Evolutionary conservation across 2,329 filamentous ascomycete species (phyloP), one percentile per base, ranked within the genome.

Genomic region (Ophiostoma sp.): DNA sequence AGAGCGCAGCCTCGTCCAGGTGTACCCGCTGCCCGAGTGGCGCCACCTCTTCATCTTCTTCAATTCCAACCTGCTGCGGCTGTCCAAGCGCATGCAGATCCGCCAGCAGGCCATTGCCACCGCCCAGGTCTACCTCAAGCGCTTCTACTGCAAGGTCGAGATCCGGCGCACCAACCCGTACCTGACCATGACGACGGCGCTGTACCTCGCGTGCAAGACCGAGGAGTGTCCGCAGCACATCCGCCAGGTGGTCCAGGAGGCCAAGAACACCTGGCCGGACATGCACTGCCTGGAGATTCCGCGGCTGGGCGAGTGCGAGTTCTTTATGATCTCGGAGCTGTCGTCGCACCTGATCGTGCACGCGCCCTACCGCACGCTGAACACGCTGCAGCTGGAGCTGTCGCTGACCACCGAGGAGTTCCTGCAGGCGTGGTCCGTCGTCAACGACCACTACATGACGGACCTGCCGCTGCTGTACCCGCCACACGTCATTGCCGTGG

Each of bases 201-300:
- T 98, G 72, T 99, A 99, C 79, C 84, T 99, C 48, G 94, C 95
- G 27, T 97, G 93, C 82, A 99, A 99, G 81, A 97, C 96, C 88
- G 95, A 99, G 79, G 95, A 99, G 79, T 94, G 90, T 68, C 95
- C 95, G 2, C 94, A 98, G 79, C 95, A 99, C 79, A 98, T 99
- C 76, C 88, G 95, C 39, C 86, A 96, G 73, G 90, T 99, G 71
- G 89, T 95, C 13, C 90, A 88, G 66, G 95, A 99, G 79, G 93
- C 94, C 3, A 89, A 93, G 44, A 87, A 90, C 71, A 85, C 96
- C 72, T 97, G 93, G 92, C 89, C 92, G 76, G 86, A 87, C 87
- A 82, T 90, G 71, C 87, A 92, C 74, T 84, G 86, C 57, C 86
- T 89, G 71, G 93, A 97, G 78, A 90, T 91, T 10, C 89, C 91